Evolutionary conservation across 108 stramenopile species (phyloP), one percentile per base, ranked within the genome.

Genomic region (Nitzschia sp.): DNA sequence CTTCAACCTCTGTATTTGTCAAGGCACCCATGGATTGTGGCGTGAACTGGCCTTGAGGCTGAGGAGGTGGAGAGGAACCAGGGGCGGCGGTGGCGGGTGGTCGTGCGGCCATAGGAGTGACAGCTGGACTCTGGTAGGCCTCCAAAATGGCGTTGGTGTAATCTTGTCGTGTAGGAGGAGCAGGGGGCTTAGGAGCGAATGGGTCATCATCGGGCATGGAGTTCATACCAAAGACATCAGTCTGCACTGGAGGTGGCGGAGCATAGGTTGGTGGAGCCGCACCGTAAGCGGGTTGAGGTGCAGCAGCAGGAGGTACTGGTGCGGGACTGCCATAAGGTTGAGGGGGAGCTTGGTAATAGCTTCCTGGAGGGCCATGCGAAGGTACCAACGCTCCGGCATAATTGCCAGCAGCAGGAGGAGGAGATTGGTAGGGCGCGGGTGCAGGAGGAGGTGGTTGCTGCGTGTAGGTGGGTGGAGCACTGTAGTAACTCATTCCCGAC

Each of bases 151-250:
- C 46, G 25, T 43, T 80, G 11, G 75, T 41, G 21, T 75, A 65
- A 63, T 82, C 81, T 12, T 77, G 65, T n/a, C 67, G 73, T 6
- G 80, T 70, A 10, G 72, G 65, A 19, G 77, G 72, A 10, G 70
- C 64, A 14, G 80, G 77, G 8, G 81, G 69, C 76, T 86, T 82
- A 21, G 85, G 85, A 10, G 81, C 85, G 72, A 86, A 86, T 37
- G 80, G 81, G 66, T 86, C 85, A 11, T 79, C 77, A 12, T 20
- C 39, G 5, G 74, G 53, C 51, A 40, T n/a, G 44, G 69, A 65
- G 38, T 57, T 46, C 21, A 65, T 50, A 3, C 72, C 72, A 65
- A 70, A 68, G 14, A 55, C 48, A 20, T 51, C 44, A 0, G 38
- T 48, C 0, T 57, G 53, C n/a, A 38, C 41, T 1, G 61, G 43